Evolutionary conservation across 768 basidiomycete genomes (phyloP).

Genomic region (Tricholoma flavovirens): DNA sequence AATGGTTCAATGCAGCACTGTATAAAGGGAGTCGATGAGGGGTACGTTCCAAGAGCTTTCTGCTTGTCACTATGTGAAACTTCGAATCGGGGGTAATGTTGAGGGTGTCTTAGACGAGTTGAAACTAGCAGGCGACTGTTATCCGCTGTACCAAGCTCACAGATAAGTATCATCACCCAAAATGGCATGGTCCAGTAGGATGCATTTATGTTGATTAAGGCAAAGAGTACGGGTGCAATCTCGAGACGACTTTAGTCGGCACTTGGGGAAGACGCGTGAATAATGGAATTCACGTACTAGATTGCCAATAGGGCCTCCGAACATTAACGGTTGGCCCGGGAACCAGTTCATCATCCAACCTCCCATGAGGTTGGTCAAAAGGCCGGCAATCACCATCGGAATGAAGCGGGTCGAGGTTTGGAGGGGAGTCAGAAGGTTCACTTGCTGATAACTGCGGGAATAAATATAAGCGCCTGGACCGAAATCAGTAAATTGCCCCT

Average conservation of each 20-base stretch:
- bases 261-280: background rate
- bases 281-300: background rate
- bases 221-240: background rate
- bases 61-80: too few relatives aligned
- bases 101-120: too few relatives aligned
- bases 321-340: background rate
- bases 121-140: too few relatives aligned
- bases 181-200: slow-evolving; percentile 1
- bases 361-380: background rate
- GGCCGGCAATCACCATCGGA: background rate
- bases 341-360: slow-evolving; percentile 2
- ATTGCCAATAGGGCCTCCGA: background rate
- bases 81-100: too few relatives aligned
- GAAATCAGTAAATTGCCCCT: too few relatives aligned
- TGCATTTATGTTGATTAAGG: background rate
- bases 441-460: background rate
- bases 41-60: too few relatives aligned
- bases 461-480: background rate
- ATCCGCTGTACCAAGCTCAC: background rate
- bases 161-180: slow-evolving; percentile 2
- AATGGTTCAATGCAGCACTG: too few relatives aligned
- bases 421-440: background rate
- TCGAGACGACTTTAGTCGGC: too few relatives aligned
- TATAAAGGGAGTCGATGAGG: too few relatives aligned
- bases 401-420: background rate